Base-by-base conservation (phyloP, 2,329 filamentous ascomycete species). In the Trichoderma sp. region DNA sequence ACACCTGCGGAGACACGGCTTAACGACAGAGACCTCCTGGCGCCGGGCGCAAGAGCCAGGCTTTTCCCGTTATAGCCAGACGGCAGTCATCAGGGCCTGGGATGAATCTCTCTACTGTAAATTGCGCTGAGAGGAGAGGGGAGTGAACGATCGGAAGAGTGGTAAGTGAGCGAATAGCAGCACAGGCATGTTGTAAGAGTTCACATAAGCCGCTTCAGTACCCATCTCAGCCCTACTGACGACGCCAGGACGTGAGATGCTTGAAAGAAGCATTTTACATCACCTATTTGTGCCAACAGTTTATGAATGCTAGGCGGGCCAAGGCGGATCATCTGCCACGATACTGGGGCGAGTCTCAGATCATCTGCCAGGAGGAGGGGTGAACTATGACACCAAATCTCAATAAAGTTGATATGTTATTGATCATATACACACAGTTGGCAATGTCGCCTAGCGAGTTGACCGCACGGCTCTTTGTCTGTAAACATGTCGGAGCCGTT, bases 1-100 rank as follows among this genome's bases (percentile, higher is more conserved):
- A 47, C 39, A 51, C 24, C 61, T 64, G 61, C 61, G 61, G 61
- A 64, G 61, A 64, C 39, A 28, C 39, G 61, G 39, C 61, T 51
- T 6, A 2, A 51, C 28, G 36, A 51, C 36, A 26, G 39, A 51
- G 18, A 30, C 34, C 6, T 26, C 24, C 26, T 28, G 61, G 61
- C 36, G 15, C 61, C 39, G 39, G 61, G 34, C 61, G 34, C 24
- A 64, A 43, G 61, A 21, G 15, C 9, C 61, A 64, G 24, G 2
- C 26, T 8, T 47, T 32, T n/a, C 39, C 61, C 47, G 26, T 32
- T 47, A 47, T 30, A 30, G 43, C 9, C n/a, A 65, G 43, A 34
- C 12, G 43, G 28, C 30, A 56, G 21, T 26, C 30, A 18, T 26
- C 43, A 53, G 43, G 62, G 2, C 43, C 12, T 34, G 12, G 21